Evolutionary conservation across 2,329 filamentous ascomycete species (phyloP), one percentile per base, ranked within the genome.

Genomic region (Cladosporium halotolerans): DNA sequence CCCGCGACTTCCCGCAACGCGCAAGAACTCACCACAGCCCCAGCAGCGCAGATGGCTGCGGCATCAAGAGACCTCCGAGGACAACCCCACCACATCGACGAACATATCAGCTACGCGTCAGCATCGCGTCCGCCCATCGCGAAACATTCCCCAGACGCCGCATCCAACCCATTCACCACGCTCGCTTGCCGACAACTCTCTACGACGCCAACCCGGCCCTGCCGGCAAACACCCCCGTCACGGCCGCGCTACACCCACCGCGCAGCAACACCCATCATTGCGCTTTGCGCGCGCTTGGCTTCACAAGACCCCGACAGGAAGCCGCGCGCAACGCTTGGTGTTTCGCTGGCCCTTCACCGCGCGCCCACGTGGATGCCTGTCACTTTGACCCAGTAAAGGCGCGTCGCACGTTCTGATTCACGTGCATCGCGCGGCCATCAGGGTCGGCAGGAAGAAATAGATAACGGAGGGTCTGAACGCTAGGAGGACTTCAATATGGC

Each of bases 201-300:
- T 41, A 36, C 36, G 45, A 31, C 38, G 28, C 23, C 47, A 11
- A 38, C 38, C 46, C 16, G 16, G 10, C 40, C 16, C 19, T 14
- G 14, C 16, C 40, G 40, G 40, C 38, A 49, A 16, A 42, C 13
- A 19, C 31, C 48, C 48, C 48, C 48, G 48, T 50, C 38, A 51
- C 48, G n/a, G 19, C 46, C 16, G n/a, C 36, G 13, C 36, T n/a
- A 39, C 46, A 23, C 47, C 47, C 40, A 41, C 34, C 47, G 47
- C 47, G 47, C 47, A n/a, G n/a, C 47, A 11, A 31, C 47, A 42
- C 28, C 14, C 36, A 50, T 39, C 47, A 49, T 28, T 32, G 23
- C 45, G 45, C 46, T 38, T 51, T 44, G 48, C 48, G 36, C 23
- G 46, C 48, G 48, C 48, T 43, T 51, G 48, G 47, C 48, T 44